These are phyloP conservation scores for Colletotrichum magnum DNA, from an alignment of 2,329 filamentous ascomycete species.

Conservation along the genomic window DNA sequence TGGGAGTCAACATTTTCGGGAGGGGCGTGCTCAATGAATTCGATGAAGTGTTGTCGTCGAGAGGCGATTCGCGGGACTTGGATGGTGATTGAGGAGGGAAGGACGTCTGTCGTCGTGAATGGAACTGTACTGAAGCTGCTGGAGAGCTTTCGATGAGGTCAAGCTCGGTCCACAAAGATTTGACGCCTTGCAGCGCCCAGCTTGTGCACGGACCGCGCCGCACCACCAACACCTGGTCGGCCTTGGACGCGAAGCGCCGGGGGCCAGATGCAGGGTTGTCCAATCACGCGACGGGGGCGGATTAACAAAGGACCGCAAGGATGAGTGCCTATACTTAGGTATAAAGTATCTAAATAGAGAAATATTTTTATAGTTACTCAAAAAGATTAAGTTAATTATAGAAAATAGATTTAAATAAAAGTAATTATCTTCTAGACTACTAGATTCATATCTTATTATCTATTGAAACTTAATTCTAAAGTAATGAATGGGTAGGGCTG, in stretches of 20 bases:
- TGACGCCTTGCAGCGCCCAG: constrained; percentile 28
- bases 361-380: neutral
- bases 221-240: constrained; percentile 7
- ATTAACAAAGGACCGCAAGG: neutral
- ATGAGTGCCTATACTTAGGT: neutral
- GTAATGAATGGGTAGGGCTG: neutral
- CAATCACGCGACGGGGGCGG: neutral
- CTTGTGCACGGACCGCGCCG: constrained; percentile 18
- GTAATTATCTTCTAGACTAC: neutral
- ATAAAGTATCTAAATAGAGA: neutral
- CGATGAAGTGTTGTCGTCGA: neutral
- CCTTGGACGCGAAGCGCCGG: neutral
- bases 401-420: constrained; percentile 1
- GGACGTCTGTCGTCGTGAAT: constrained; percentile 15
- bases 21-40: neutral
- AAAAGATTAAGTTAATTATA: neutral
- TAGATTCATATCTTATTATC: neutral
- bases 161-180: constrained; percentile 39
- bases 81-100: neutral
- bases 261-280: too few species aligned
- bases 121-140: constrained; percentile 27
- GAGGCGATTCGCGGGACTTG: constrained; percentile 1
- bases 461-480: neutral
- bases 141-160: constrained; percentile 36
- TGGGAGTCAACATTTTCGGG: constrained; percentile 47